phyloP scores from a whole-genome alignment of 768 basidiomycete species.

The Mycena kentingensis region DNA sequence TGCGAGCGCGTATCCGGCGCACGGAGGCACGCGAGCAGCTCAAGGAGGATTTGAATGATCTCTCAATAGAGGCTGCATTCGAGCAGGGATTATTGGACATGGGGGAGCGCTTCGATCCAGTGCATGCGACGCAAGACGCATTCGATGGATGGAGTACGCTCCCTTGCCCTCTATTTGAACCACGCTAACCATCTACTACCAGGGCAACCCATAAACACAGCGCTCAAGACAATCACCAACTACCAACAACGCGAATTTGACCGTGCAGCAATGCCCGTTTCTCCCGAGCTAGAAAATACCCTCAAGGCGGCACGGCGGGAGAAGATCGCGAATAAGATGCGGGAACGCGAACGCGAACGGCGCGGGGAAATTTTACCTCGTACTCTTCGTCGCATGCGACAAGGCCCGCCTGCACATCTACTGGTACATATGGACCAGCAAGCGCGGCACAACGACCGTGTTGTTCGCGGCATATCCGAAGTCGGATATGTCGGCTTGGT shows the following conservation, averaged over 20 bases:
- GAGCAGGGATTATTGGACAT: slow-evolving; percentile 18
- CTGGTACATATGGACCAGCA: slow-evolving; percentile 52
- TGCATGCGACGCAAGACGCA: slow-evolving; percentile 25
- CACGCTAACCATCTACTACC: background rate
- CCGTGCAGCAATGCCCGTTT: slow-evolving; percentile 45
- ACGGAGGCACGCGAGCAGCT: slow-evolving; percentile 37
- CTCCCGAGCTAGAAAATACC: slow-evolving; percentile 48
- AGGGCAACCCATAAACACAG: slow-evolving; percentile 42
- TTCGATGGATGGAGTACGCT: slow-evolving; percentile 51
- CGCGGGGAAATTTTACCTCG: slow-evolving; percentile 59
- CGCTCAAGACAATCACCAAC: slow-evolving; percentile 37
- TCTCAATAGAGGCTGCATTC: slow-evolving; percentile 34
- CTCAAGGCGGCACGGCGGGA: slow-evolving; percentile 60
- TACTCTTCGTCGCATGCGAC: slow-evolving; percentile 48
- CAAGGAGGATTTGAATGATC: slow-evolving; percentile 31
- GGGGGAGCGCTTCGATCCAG: slow-evolving; percentile 2
- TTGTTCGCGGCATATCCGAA: slow-evolving; percentile 56
- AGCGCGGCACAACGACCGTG: slow-evolving; percentile 49
- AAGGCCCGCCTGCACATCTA: slow-evolving; percentile 67
- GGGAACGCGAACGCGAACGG: slow-evolving; percentile 59
- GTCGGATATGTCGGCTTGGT: slow-evolving; percentile 72
- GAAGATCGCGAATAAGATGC: slow-evolving; percentile 66
- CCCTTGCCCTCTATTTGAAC: background rate
- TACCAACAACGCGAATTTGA: slow-evolving; percentile 40
- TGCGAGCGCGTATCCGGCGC: slow-evolving; percentile 43